Conservation (phyloP, 2,329 filamentous ascomycete genomes). For the Aphanoascus verrucosus region DNA sequence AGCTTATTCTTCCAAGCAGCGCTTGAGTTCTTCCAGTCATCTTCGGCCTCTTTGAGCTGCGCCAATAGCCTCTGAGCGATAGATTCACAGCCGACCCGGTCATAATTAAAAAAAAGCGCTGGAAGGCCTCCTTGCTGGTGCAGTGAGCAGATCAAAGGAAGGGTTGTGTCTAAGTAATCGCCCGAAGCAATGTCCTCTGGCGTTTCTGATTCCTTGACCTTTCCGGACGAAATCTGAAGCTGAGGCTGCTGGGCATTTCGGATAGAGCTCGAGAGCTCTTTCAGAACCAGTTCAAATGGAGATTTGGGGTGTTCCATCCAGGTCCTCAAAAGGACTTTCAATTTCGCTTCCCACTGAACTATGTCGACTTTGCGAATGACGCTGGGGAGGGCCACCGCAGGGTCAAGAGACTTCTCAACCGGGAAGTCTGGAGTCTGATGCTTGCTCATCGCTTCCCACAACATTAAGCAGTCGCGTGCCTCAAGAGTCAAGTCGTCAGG, state of each 20-base stretch:
- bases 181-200: neutral
- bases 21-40: slow-evolving; percentile 46
- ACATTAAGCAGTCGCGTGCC: slow-evolving; percentile 55
- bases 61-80: slow-evolving; percentile 44
- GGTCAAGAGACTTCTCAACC: slow-evolving; percentile 43
- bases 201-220: slow-evolving; percentile 1
- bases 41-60: slow-evolving; percentile 47
- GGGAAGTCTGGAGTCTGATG: slow-evolving; percentile 43
- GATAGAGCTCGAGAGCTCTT: slow-evolving; percentile 35
- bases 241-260: slow-evolving; percentile 5
- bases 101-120: slow-evolving; percentile 68
- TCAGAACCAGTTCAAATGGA: slow-evolving; percentile 43
- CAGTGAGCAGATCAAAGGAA: slow-evolving; percentile 51
- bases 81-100: slow-evolving; percentile 53
- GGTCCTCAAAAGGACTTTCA: slow-evolving; percentile 48
- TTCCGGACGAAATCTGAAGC: slow-evolving; percentile 16
- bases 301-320: slow-evolving; percentile 51
- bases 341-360: slow-evolving; percentile 50
- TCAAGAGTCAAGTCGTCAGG: slow-evolving; percentile 60
- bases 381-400: slow-evolving; percentile 39
- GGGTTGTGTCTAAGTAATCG: slow-evolving; percentile 31
- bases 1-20: slow-evolving; percentile 52
- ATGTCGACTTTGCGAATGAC: slow-evolving; percentile 56
- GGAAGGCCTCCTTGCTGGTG: slow-evolving; percentile 56
- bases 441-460: slow-evolving; percentile 56